phyloP scores from a whole-genome alignment of 129 eudicot genomes.

The Erigeron canadensis region DNA sequence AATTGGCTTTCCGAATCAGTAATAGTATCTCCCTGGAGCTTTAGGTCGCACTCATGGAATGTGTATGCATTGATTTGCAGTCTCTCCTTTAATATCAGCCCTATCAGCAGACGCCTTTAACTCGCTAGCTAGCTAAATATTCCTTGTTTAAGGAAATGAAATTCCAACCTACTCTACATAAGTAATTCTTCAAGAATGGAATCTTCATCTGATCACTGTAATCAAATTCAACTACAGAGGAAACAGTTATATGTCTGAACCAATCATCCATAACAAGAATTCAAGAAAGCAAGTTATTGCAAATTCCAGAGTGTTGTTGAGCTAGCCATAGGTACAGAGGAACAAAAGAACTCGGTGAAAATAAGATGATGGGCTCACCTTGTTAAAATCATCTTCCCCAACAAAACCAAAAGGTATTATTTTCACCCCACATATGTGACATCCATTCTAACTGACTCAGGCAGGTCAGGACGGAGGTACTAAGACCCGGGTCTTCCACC shows the following conservation, averaged over 20 bases:
- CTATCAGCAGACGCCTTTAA: slow-evolving; percentile 14
- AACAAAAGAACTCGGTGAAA: not conserved
- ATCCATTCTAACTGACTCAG: slow-evolving; percentile 67
- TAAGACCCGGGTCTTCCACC: not conserved
- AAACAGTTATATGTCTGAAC: not conserved
- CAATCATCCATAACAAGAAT: not conserved
- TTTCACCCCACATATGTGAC: slow-evolving; percentile 77
- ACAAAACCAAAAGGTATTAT: slow-evolving; percentile 69
- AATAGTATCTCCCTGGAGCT: slow-evolving; percentile 63
- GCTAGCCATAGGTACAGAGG: not conserved
- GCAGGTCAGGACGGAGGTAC: slow-evolving; percentile 54
- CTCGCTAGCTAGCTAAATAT: not conserved
- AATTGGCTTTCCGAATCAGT: slow-evolving; percentile 54
- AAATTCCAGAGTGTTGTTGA: not conserved
- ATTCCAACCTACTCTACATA: slow-evolving; percentile 31
- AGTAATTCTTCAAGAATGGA: slow-evolving; percentile 43
- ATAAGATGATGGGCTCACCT: slow-evolving; percentile 39
- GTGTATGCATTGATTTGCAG: slow-evolving; percentile 50
- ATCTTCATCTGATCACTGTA: slow-evolving; percentile 59
- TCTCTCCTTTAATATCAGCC: slow-evolving; percentile 42
- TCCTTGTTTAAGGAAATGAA: not conserved
- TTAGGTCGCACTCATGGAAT: slow-evolving; percentile 56
- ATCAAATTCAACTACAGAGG: slow-evolving; percentile 47
- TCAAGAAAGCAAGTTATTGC: not conserved
- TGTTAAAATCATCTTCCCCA: slow-evolving; percentile 69